Evolutionary conservation across 371 early-diverging fungal genomes (phyloP).

Genomic region (Rozella allomycis): DNA sequence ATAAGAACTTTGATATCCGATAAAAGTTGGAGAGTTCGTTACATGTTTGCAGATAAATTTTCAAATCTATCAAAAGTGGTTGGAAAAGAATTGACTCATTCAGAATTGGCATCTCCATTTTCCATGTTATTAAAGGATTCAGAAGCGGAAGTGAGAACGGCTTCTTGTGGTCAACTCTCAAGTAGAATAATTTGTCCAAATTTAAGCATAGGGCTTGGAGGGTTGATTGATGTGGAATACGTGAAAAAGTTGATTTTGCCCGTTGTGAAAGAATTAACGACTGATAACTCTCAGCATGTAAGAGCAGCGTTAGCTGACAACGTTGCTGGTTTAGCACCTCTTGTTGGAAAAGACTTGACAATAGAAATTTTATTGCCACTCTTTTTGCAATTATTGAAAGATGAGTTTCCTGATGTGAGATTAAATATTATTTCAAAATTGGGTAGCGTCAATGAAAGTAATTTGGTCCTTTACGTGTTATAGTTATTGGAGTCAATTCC

Average conservation of each 20-base stretch:
- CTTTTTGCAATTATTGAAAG: slow-evolving; percentile 82
- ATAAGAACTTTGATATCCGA: slow-evolving; percentile 59
- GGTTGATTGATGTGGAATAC: slow-evolving; percentile 48
- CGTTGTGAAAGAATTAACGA: slow-evolving; percentile 67
- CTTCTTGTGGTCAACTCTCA: slow-evolving; percentile 65
- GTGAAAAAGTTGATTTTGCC: slow-evolving; percentile 62
- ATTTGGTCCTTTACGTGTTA: background rate
- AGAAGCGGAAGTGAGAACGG: slow-evolving; percentile 91
- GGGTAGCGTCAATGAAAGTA: slow-evolving; percentile 71
- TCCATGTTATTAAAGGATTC: slow-evolving; percentile 66
- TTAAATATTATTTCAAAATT: slow-evolving; percentile 91
- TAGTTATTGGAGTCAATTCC: slow-evolving; percentile 90
- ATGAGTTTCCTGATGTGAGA: slow-evolving; percentile 89
- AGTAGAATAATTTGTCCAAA: slow-evolving; percentile 16
- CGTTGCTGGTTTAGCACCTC: slow-evolving; percentile 78
- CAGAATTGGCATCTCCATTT: slow-evolving; percentile 48
- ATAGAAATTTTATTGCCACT: slow-evolving; percentile 80
- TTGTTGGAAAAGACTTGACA: slow-evolving; percentile 83
- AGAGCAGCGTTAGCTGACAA: slow-evolving; percentile 85
- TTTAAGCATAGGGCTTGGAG: slow-evolving; percentile 42
- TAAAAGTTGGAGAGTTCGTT: slow-evolving; percentile 92
- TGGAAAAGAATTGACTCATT: slow-evolving; percentile 44
- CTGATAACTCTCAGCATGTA: slow-evolving; percentile 85
- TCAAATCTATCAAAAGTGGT: slow-evolving; percentile 50
- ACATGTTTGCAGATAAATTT: slow-evolving; percentile 92